Evolutionary conservation across 2,329 filamentous ascomycete genomes (phyloP).

Genomic region (Orbilia brochopaga): DNA sequence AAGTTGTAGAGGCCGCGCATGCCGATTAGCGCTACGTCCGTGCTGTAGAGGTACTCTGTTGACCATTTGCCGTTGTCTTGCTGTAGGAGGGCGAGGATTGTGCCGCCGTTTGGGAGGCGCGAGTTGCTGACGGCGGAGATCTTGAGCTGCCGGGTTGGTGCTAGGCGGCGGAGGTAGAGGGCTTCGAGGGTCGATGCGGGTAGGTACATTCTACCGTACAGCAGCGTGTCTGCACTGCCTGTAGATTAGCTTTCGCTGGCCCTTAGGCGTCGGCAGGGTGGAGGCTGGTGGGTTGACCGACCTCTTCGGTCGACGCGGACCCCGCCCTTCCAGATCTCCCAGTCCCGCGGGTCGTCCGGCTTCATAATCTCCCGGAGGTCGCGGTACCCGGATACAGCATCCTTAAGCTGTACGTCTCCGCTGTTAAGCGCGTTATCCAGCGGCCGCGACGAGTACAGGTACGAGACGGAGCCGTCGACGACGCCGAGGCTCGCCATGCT

Average conservation of each 20-base stretch:
- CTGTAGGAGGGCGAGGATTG: constrained; percentile 68
- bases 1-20: constrained; percentile 93
- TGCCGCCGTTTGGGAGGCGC: constrained; percentile 75
- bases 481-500: constrained; percentile 85
- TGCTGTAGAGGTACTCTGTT: constrained; percentile 87
- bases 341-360: constrained; percentile 63
- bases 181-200: constrained; percentile 86
- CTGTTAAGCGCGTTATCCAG: constrained; percentile 72
- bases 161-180: constrained; percentile 78
- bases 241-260: constrained; percentile 30
- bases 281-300: constrained; percentile 44
- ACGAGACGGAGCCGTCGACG: constrained; percentile 95
- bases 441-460: constrained; percentile 88
- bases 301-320: constrained; percentile 62
- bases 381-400: constrained; percentile 81
- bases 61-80: constrained; percentile 88
- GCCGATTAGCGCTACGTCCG: constrained; percentile 87
- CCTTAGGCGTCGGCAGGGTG: constrained; percentile 50
- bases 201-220: constrained; percentile 80
- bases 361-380: constrained; percentile 72
- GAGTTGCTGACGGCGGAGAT: constrained; percentile 78
- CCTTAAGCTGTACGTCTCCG: constrained; percentile 74
- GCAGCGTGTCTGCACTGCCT: constrained; percentile 63
- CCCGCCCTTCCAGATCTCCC: constrained; percentile 65
- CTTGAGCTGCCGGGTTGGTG: constrained; percentile 77